Conservation (phyloP, 2,329 filamentous ascomycete genomes). For the Thielaviopsis populi region DNA sequence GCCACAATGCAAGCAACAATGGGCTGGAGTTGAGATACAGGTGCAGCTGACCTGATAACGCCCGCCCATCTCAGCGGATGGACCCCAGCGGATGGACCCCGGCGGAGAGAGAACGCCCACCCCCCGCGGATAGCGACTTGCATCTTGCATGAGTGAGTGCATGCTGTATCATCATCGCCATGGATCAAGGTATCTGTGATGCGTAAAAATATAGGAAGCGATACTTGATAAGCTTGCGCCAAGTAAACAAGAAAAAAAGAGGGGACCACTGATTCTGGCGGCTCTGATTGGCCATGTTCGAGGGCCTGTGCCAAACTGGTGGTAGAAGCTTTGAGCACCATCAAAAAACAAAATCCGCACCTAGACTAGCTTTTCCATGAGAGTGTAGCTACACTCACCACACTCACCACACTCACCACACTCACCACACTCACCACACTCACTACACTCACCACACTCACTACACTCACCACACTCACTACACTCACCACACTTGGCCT, state of each 20-base stretch:
- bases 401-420: too few relatives aligned
- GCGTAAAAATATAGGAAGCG: background rate
- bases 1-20: too few relatives aligned
- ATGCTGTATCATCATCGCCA: background rate
- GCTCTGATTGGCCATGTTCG: background rate
- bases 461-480: too few relatives aligned
- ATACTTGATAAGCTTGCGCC: background rate
- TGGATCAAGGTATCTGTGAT: background rate
- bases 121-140: too few relatives aligned
- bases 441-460: too few relatives aligned
- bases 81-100: too few relatives aligned
- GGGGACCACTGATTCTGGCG: background rate
- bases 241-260: slow-evolving; percentile 3
- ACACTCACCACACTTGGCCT: too few relatives aligned
- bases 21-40: background rate
- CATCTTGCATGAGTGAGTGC: too few relatives aligned
- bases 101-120: too few relatives aligned
- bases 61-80: background rate
- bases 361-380: background rate
- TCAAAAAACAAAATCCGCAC: background rate
- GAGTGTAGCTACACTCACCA: too few relatives aligned
- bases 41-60: background rate
- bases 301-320: background rate
- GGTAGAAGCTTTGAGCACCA: background rate
- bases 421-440: too few relatives aligned